A percentile compares a stretch with the other conserved stretches of the same genome.
Conservation (phyloP, 345 rosid species). For the Eucalyptus guilfoylei region DNA sequence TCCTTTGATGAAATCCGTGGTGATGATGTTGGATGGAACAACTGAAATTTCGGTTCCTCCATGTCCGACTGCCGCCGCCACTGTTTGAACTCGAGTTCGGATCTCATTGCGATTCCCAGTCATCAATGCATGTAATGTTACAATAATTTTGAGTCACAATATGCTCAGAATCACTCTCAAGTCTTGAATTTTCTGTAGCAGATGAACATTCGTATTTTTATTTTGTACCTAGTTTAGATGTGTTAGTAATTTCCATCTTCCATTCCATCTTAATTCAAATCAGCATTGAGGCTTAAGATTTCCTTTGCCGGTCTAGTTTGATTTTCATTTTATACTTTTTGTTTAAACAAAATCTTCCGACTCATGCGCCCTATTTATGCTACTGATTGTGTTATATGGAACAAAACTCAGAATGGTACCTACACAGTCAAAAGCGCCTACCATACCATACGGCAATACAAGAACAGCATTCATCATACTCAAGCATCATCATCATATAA, state of each 20-base stretch:
- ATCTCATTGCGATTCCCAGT: neutral
- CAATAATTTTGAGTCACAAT: neutral
- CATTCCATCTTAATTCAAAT: neutral
- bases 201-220: neutral
- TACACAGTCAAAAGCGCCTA: too few species aligned
- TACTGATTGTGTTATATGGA: too few species aligned
- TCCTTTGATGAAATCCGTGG: neutral
- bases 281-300: neutral
- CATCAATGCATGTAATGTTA: neutral
- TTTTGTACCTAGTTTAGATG: neutral
- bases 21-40: neutral
- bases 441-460: too few species aligned
- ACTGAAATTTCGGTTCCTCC: neutral
- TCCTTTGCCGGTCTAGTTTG: neutral
- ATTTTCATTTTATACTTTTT: too few species aligned
- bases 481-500: too few species aligned
- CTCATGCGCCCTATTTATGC: neutral
- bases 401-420: too few species aligned
- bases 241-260: neutral
- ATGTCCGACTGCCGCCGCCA: neutral
- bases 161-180: neutral
- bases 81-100: accelerated
- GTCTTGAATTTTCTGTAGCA: neutral
- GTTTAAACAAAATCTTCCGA: neutral
- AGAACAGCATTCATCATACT: too few species aligned